Base-by-base conservation (phyloP, 768 basidiomycete genomes). In the Auriscalpium orientale region DNA sequence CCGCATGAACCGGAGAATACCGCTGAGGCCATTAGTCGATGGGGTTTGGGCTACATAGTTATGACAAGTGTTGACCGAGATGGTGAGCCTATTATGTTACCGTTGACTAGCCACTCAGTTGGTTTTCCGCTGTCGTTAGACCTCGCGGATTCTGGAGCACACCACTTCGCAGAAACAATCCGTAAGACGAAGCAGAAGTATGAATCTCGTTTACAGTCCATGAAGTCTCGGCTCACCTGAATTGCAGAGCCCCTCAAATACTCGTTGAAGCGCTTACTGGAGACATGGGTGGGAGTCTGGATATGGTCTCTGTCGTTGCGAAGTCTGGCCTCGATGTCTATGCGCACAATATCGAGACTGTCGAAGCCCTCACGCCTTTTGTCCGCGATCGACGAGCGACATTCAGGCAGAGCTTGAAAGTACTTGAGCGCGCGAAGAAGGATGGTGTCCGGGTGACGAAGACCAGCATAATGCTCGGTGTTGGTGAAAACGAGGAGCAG, bases 31-130 rank as follows among this genome's bases (percentile, higher is more conserved):
- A 95, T 99, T 60, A 90, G 89, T 64, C 83, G 95, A 52, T 99
- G 97, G 97, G 95, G 95, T 4, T 72, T 99, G 53, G 97, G 97
- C 1, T 99, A 99, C 69, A 95, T 99, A 56, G 97, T 99, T 2
- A 71, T 99, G 58, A 99, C 97, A 0, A 95, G 84, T 65, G 97
- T 99, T 10, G 94, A 99, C 68, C 82, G 97, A 58, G 97, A 99
- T 71, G 95, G 95, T 94, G 65, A 60, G 84, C 67, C 20, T 20
- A 51, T 57, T 15, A 46, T 13, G 44, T 33, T 36, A 43, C 21
- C 48, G 56, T 11, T 53, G 55, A 8, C 28, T 35, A 16, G 59
- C 0, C 12, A 28, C 34, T n/a, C 20, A 5, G 45, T 49, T 20
- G 50, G 15, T 50, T 37, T 40, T 22, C 58, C 54, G 13, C 28